Conservation (phyloP, 768 basidiomycete species). For the Macrocybe gigantea region DNA sequence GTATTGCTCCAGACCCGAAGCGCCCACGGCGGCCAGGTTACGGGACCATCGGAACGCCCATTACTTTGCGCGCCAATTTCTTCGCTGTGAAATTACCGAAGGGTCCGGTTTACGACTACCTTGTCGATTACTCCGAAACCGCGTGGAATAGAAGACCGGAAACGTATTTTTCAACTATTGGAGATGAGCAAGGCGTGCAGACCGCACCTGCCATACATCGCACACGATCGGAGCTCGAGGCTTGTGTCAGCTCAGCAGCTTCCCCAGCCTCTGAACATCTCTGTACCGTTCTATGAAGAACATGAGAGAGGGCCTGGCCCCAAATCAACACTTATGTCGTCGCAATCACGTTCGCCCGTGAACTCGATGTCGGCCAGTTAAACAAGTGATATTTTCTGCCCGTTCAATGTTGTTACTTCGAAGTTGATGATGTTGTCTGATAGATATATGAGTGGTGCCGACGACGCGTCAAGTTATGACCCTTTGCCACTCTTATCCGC, state of each 20-base stretch:
- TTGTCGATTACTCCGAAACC: slow-evolving; percentile 44
- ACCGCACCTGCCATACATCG: slow-evolving; percentile 37
- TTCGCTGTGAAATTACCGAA: slow-evolving; percentile 47
- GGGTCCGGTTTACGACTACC: slow-evolving; percentile 49
- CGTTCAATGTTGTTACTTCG: not conserved
- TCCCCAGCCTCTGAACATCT: slow-evolving; percentile 37
- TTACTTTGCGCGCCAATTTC: slow-evolving; percentile 58
- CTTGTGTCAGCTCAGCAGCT: slow-evolving; percentile 40
- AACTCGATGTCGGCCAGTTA: slow-evolving; percentile 29
- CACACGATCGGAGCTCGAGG: slow-evolving; percentile 44
- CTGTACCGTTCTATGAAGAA: slow-evolving; percentile 36
- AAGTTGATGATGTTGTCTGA: not conserved
- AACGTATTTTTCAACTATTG: slow-evolving; percentile 50
- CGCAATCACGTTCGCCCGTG: slow-evolving; percentile 33
- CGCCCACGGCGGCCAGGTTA: slow-evolving; percentile 52
- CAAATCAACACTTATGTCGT: slow-evolving; percentile 37
- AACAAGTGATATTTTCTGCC: slow-evolving; percentile 21
- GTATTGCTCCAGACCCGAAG: slow-evolving; percentile 17
- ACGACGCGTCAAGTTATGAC: slow-evolving; percentile 39
- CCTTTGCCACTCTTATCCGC: slow-evolving; percentile 47
- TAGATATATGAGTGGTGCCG: slow-evolving; percentile 48
- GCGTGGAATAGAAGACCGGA: slow-evolving; percentile 34
- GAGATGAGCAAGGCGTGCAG: slow-evolving; percentile 32
- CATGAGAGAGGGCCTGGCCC: slow-evolving; percentile 26
- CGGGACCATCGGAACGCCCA: slow-evolving; percentile 41